Evolutionary conservation across 2,329 filamentous ascomycete genomes (phyloP), one percentile per base, ranked within the genome.

Genomic region (Cercospora citrullina): DNA sequence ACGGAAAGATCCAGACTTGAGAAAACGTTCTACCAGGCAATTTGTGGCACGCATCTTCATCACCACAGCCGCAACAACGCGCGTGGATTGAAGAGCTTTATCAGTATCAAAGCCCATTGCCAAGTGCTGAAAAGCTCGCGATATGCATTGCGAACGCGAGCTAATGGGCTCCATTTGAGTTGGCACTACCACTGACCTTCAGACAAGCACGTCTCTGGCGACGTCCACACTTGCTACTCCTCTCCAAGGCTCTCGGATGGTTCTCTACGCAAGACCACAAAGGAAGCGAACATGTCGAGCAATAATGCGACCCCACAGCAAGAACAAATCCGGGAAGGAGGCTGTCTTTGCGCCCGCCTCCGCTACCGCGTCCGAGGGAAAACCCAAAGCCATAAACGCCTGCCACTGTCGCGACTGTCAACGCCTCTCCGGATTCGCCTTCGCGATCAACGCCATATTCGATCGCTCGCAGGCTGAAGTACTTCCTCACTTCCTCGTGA

Each of bases 1-100:
- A 8, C 60, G 60, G 39, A 62, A 62, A 48, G 2, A 62, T 62
- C 60, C 39, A 62, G 36, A 62, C 18, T 21, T 12, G 21, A 16
- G 21, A 28, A 53, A 53, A 21, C 21, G 36, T 36, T 36, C 21
- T 53, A 53, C 48, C 21, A 53, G 23, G 5, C 8, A 7, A 28
- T 53, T 16, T 16, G 48, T 16, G 21, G 48, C 48, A 53, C 48
- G 3, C 48, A 26, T 28, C 48, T 53, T 53, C 9, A 26, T 12
- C 48, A 36, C 12, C 14, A 36, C 14, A 48, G 21, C 48, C 48
- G 48, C 48, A 53, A 53, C 48, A 26, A 36, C 5, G 33, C 33
- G 33, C 14, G 33, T 16, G 12, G 12, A 36, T 36, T 36, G 33
- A 36, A 36, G 33, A 36, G 12, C 33, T 36, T 36, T 16, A 16